These are phyloP conservation scores for Fusarium tuaranense DNA, from an alignment of 2,329 filamentous ascomycete species.

Conservation along the genomic window DNA sequence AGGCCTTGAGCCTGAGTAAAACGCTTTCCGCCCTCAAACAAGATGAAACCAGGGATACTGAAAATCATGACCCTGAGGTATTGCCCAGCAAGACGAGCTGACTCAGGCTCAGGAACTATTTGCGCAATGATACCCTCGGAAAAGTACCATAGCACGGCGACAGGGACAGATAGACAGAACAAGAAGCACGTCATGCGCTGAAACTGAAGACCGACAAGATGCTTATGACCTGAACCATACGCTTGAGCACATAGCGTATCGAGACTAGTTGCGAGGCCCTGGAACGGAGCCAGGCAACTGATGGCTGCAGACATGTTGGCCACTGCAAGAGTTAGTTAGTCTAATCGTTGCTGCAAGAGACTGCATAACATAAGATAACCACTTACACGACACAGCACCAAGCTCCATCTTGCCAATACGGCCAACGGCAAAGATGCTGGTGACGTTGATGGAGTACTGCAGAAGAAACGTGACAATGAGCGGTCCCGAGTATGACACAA, in stretches of 20 bases:
- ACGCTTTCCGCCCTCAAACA: slow-evolving; percentile 83
- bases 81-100: slow-evolving; percentile 74
- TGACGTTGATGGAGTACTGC: slow-evolving; percentile 87
- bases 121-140: slow-evolving; percentile 72
- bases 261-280: slow-evolving; percentile 88
- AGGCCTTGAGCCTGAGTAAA: slow-evolving; percentile 87
- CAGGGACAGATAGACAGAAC: slow-evolving; percentile 77
- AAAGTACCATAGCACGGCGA: slow-evolving; percentile 77
- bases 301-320: slow-evolving; percentile 84
- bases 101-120: slow-evolving; percentile 64
- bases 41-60: slow-evolving; percentile 80
- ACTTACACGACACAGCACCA: slow-evolving; percentile 57
- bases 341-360: background rate
- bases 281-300: slow-evolving; percentile 80
- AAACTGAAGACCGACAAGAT: slow-evolving; percentile 85
- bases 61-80: slow-evolving; percentile 80
- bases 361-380: background rate
- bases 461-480: slow-evolving; percentile 79
- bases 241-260: slow-evolving; percentile 96
- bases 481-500: slow-evolving; percentile 77
- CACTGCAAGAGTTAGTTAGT: slow-evolving; percentile 45
- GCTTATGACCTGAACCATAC: slow-evolving; percentile 90
- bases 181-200: slow-evolving; percentile 86
- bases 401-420: slow-evolving; percentile 75
- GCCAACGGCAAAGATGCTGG: slow-evolving; percentile 83